A percentile compares a stretch with the other conserved stretches of the same genome.
Conservation (phyloP, 305 asterid genomes). For the Fraxinus latifolia region DNA sequence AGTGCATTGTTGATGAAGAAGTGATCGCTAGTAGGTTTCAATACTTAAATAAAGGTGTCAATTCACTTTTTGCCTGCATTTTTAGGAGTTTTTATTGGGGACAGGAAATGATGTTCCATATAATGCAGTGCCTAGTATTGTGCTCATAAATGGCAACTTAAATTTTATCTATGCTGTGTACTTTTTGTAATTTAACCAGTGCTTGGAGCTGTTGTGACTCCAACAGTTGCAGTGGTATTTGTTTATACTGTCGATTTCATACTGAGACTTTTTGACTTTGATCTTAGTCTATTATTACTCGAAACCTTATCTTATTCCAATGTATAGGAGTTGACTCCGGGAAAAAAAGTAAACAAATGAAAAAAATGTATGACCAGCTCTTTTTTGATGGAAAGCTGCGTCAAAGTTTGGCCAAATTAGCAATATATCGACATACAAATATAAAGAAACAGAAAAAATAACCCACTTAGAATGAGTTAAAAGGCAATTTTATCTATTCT, state of each 20-base stretch:
- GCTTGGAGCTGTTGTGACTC: slow-evolving; percentile 21
- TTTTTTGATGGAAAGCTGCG: neutral
- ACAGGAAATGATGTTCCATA: slow-evolving; percentile 26
- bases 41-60: slow-evolving; percentile 43
- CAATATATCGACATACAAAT: neutral
- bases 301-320: neutral
- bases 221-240: slow-evolving; percentile 28
- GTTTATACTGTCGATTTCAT: slow-evolving; percentile 9
- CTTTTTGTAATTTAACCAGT: slow-evolving; percentile 20
- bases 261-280: neutral
- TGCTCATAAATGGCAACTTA: slow-evolving; percentile 59
- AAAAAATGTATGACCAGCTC: neutral
- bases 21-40: slow-evolving; percentile 30
- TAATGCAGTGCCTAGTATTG: slow-evolving; percentile 41
- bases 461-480: neutral
- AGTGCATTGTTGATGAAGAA: slow-evolving; percentile 60
- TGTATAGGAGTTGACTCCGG: neutral
- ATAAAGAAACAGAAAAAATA: neutral
- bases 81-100: slow-evolving; percentile 26
- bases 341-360: neutral
- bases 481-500: no score
- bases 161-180: slow-evolving; percentile 27
- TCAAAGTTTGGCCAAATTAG: neutral
- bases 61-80: slow-evolving; percentile 26
- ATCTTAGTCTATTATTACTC: neutral